Base-by-base conservation (phyloP, 345 rosid genomes). In the Linum tenue region DNA sequence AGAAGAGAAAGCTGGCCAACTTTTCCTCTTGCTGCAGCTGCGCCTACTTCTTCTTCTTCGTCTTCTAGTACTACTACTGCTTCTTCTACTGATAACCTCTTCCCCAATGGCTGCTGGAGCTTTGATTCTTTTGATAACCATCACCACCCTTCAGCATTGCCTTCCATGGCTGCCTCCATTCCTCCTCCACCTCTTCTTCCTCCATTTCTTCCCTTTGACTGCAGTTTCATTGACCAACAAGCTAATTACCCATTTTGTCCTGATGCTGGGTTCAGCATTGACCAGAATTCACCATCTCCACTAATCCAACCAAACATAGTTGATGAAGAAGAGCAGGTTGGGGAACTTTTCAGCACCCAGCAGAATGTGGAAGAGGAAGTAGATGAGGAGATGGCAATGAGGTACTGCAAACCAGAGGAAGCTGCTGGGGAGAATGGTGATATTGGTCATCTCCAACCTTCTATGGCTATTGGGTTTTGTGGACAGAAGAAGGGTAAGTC, bases 21-120 rank as follows among this genome's bases (percentile, higher is more conserved):
- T 71, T 77, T 74, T 60, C 37, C 72, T 35, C 64, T 22, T 22
- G 31, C 31, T 22, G 31, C 31, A 22, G 31, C 31, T 22, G 31
- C 31, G 31, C 31, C 31, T 22, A 22, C 31, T 22, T 22, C 31
- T 22, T 22, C 31, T 22, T 22, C 31, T 22, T 22, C 31, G 31
- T 22, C 31, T 22, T 22, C 31, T 22, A 22, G 31, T 22, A 22
- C 31, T 22, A 22, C 31, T 22, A 22, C 31, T 22, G 31, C 31
- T 22, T 22, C 70, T 70, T 76, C 70, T 50, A 38, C 56, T 75
- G 75, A 67, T 64, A 74, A 79, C 59, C 51, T 80, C 64, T 76
- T 75, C 71, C 65, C 79, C 55, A 79, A 55, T 63, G 81, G 82
- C 37, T 81, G 83, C 85, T 62, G 64, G 64, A 83, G 64, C 77